These are phyloP conservation scores for Debaryomycetaceae sp. DNA, from an alignment of 1,139 yeast genomes.

Conservation along the genomic window DNA sequence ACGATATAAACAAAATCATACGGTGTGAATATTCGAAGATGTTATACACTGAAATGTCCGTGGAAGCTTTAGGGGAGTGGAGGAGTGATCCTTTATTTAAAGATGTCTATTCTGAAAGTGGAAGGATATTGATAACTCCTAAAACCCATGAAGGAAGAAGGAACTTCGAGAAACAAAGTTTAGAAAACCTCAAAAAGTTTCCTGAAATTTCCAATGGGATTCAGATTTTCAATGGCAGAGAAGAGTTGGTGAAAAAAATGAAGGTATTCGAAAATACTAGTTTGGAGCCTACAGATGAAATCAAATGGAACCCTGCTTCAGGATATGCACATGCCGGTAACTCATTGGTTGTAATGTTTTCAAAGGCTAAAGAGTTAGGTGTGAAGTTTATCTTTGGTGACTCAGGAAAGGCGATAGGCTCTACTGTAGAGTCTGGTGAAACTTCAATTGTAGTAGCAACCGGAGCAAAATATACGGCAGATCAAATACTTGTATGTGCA, in stretches of 20 bases:
- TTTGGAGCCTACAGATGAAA: constrained; percentile 8
- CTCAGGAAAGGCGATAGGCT: constrained; percentile 16
- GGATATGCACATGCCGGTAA: constrained; percentile 22
- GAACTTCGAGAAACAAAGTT: constrained; percentile 29
- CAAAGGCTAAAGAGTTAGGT: constrained; percentile 14
- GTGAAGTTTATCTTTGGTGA: constrained; percentile 23
- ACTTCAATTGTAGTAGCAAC: constrained; percentile 2
- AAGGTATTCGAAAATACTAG: constrained; percentile 23
- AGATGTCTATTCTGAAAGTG: constrained; percentile 31
- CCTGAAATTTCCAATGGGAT: constrained; percentile 24
- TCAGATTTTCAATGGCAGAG: constrained; percentile 21
- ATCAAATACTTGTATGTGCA: constrained; percentile 22
- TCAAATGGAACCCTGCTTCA: constrained; percentile 18
- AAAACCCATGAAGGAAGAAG: constrained; percentile 18
- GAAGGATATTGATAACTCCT: constrained; percentile 22
- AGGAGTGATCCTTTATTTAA: constrained; percentile 18
- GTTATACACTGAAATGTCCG: constrained; percentile 32
- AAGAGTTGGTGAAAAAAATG: constrained; percentile 20
- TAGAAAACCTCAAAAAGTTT: constrained; percentile 23
- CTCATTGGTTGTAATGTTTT: constrained; percentile 2
- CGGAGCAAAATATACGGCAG: constrained; percentile 23
- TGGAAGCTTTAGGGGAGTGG: constrained; percentile 42
- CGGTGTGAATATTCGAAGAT: constrained; percentile 38
- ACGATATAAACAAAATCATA: constrained; percentile 47
- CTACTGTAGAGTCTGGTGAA: constrained; percentile 2